A percentile compares a stretch with the other conserved stretches of the same genome.
Conservation (phyloP, 306 rosid species). For the Cucurbita ficifolia region DNA sequence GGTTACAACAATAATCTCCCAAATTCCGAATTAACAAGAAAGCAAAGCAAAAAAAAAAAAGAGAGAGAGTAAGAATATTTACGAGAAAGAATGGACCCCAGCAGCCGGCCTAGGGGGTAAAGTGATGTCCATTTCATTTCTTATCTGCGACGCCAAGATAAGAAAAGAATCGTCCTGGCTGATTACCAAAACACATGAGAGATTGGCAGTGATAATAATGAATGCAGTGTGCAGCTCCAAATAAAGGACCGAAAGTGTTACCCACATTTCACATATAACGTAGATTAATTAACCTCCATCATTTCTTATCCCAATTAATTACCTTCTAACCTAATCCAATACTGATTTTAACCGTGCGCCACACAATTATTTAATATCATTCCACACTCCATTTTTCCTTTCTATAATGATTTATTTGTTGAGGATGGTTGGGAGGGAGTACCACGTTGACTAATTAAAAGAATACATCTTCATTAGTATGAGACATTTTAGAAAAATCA, state of each 20-base stretch:
- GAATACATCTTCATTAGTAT: no score
- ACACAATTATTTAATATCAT: not conserved
- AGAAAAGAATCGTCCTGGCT: conserved; percentile 10
- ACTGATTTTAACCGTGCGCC: not conserved
- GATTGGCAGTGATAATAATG: conserved; percentile 5
- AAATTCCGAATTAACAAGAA: no score
- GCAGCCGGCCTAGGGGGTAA: conserved; percentile 33
- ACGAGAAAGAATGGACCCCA: conserved; percentile 14
- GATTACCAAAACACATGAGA: conserved; percentile 9
- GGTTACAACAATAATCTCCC: no score
- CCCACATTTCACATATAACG: not conserved
- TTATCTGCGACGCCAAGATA: conserved; percentile 35
- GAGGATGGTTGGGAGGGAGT: no score
- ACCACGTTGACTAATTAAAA: no score
- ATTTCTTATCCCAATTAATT: not conserved
- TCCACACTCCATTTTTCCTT: not conserved
- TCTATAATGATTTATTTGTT: not conserved
- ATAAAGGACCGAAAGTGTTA: conserved; percentile 11
- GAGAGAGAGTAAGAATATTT: not conserved
- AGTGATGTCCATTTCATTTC: conserved; percentile 15
- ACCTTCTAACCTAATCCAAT: conserved; percentile 5
- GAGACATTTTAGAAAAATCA: no score
- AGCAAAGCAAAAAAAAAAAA: no score
- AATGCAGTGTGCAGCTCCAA: conserved; percentile 3
- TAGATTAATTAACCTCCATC: not conserved